Conservation (phyloP, 1,284 basidiomycete species). For the Lignosus rhinocerotis region DNA sequence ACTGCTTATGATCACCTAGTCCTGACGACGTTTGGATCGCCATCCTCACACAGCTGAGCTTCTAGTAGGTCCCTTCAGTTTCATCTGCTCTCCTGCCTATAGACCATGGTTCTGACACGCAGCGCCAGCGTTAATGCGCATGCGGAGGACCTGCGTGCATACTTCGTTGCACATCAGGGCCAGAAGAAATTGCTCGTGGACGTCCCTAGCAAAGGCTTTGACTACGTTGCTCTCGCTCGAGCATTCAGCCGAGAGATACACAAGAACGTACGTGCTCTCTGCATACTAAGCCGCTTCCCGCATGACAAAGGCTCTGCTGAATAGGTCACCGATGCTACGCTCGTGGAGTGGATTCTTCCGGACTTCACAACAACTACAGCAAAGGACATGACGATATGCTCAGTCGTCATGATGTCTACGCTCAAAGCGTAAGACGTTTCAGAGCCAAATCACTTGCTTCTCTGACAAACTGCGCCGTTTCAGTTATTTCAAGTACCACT, state of each 20-base stretch:
- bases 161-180: constrained; percentile 44
- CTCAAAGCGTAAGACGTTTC: constrained; percentile 31
- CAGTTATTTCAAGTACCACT: constrained; percentile 38
- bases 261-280: constrained; percentile 13
- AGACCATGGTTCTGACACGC: not conserved
- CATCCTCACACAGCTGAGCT: constrained; percentile 13
- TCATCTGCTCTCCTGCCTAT: not conserved
- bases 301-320: no score
- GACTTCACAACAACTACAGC: constrained; percentile 47
- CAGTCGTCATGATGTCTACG: constrained; percentile 48
- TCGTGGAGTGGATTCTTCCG: constrained; percentile 46
- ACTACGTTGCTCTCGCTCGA: constrained; percentile 35
- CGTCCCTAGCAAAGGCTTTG: constrained; percentile 19
- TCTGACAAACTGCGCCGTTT: no score
- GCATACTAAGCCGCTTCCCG: no score
- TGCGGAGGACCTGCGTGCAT: constrained; percentile 38
- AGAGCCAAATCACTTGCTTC: not conserved
- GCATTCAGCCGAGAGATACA: constrained; percentile 34
- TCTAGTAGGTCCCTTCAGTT: constrained; percentile 36
- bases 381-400: constrained; percentile 40
- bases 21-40: constrained; percentile 39
- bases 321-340: constrained; percentile 36
- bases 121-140: constrained; percentile 41
- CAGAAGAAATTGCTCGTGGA: constrained; percentile 35
- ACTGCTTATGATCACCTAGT: constrained; percentile 28